These are phyloP conservation scores for Sporothrix sp. DNA, from an alignment of 2,329 filamentous ascomycete species.

Conservation along the genomic window DNA sequence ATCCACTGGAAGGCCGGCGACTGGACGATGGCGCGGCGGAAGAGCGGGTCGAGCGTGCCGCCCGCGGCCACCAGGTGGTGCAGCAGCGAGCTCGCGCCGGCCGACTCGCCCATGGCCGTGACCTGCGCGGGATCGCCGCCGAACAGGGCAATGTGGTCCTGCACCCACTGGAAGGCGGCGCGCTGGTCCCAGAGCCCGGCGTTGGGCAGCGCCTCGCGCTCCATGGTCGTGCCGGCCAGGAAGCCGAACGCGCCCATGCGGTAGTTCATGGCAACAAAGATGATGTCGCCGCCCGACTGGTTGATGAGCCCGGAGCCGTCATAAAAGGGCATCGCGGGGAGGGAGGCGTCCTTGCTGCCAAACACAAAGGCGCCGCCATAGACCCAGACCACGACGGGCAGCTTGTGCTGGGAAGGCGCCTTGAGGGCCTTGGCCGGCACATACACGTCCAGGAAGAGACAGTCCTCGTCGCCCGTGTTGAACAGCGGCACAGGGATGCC, in stretches of 20 bases:
- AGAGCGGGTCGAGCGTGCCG: slow-evolving; percentile 34
- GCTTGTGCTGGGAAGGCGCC: slow-evolving; percentile 23
- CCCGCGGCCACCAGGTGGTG: slow-evolving; percentile 39
- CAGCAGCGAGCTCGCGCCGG: slow-evolving; percentile 40
- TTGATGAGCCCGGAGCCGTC: slow-evolving; percentile 29
- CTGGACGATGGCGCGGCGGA: slow-evolving; percentile 27
- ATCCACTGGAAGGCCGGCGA: slow-evolving; percentile 28
- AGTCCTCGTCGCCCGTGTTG: slow-evolving; percentile 31
- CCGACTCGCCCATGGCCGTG: slow-evolving; percentile 41
- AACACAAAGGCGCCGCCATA: slow-evolving; percentile 36
- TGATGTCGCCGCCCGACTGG: slow-evolving; percentile 29
- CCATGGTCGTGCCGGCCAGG: slow-evolving; percentile 35
- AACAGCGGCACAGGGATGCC: slow-evolving; percentile 26
- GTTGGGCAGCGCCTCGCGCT: slow-evolving; percentile 34
- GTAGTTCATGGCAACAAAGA: slow-evolving; percentile 40
- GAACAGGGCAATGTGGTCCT: slow-evolving; percentile 34
- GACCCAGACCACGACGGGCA: slow-evolving; percentile 38
- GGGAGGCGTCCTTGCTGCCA: slow-evolving; percentile 31
- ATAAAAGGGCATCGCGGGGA: slow-evolving; percentile 28
- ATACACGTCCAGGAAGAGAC: slow-evolving; percentile 40
- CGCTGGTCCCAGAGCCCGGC: slow-evolving; percentile 34
- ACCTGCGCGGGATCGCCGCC: slow-evolving; percentile 38
- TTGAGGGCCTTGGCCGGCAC: slow-evolving; percentile 34
- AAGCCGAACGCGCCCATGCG: slow-evolving; percentile 39
- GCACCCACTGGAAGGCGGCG: slow-evolving; percentile 39